Base-by-base conservation (phyloP, 2,329 filamentous ascomycete species). In the Botrytis fabae region DNA sequence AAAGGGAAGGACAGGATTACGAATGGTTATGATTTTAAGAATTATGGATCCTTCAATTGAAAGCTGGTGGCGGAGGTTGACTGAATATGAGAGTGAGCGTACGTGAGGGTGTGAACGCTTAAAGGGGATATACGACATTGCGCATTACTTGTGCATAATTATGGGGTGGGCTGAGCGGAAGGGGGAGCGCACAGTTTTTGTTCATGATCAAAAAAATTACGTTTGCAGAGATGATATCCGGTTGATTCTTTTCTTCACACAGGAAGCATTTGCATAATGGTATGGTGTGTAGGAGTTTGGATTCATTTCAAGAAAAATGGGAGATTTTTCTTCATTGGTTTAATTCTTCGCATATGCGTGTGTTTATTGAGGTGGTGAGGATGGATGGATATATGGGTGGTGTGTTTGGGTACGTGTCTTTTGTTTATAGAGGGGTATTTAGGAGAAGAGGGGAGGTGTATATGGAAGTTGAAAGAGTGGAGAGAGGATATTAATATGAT, bases 1-100 rank as follows among this genome's bases (percentile, higher is more conserved):
- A 70, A 73, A 10, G 59, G 57, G 20, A 65, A 25, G 44, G 57
- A 70, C 7, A 62, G 59, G 25, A 73, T 73, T 63, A 72, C 70
- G 22, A 72, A 72, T 22, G 70, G 70, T 32, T 72, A 54, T 61
- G 51, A 72, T 18, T 72, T 72, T 25, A 72, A 72, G 42, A n/a
- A 4, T 42, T 72, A 60, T 60, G 70, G 70, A 22, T 38, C 62
- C 25, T 40, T 72, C 20, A 72, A 69, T 44, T 72, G 14, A 69
- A 22, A 22, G 38, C 1, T 63, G n/a, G n/a, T 57, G 51, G n/a
- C 51, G 28, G 25, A 51, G 35, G n/a, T 63, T 10, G 14, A 20
- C 8, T 14, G 18, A 16, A n/a, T 9, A 25, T 65, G 60, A 7
- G n/a, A 32, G 4, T 1, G n/a, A 64, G 35, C 35, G n/a, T n/a